Percentiles rank a stretch among this genome's conserved stretches.
Conservation (phyloP, 75 land plant species). For the Isoetes taiwanensis region DNA sequence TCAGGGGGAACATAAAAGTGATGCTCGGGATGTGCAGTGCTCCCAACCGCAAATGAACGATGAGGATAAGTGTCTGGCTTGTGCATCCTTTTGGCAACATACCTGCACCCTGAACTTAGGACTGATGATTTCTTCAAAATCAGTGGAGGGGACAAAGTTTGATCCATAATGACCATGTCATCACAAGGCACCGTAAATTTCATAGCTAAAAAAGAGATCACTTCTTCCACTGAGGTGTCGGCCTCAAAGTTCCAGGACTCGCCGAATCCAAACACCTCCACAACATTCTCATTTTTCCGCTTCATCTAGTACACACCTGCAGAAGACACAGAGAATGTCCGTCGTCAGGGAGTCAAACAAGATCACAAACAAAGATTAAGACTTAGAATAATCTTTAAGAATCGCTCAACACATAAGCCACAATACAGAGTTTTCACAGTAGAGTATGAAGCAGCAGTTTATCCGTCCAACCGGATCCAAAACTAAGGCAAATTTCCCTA, state of each 20-base stretch:
- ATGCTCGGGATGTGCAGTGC: background rate
- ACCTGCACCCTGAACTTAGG: background rate
- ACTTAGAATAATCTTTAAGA: too few species aligned
- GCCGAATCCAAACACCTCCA: constrained; percentile 8
- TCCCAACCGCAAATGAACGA: background rate
- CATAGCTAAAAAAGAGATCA: background rate
- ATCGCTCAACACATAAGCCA: too few species aligned
- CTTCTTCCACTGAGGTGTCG: constrained; percentile 2
- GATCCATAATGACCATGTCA: background rate
- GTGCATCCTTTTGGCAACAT: background rate
- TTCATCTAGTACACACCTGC: too few species aligned
- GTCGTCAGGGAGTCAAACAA: too few species aligned
- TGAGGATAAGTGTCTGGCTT: constrained; percentile 1
- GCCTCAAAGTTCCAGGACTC: background rate
- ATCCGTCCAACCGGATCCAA: too few species aligned
- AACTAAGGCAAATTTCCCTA: too few species aligned
- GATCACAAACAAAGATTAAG: too few species aligned
- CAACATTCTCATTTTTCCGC: too few species aligned
- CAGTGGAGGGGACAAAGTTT: background rate
- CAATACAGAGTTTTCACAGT: too few species aligned
- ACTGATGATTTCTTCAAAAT: background rate
- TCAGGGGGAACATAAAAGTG: constrained; percentile 3
- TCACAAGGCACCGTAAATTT: background rate
- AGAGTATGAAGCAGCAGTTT: too few species aligned
- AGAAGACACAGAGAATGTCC: too few species aligned